Base-by-base conservation (phyloP, 768 basidiomycete species). In the Kwoniella heveanensis region DNA sequence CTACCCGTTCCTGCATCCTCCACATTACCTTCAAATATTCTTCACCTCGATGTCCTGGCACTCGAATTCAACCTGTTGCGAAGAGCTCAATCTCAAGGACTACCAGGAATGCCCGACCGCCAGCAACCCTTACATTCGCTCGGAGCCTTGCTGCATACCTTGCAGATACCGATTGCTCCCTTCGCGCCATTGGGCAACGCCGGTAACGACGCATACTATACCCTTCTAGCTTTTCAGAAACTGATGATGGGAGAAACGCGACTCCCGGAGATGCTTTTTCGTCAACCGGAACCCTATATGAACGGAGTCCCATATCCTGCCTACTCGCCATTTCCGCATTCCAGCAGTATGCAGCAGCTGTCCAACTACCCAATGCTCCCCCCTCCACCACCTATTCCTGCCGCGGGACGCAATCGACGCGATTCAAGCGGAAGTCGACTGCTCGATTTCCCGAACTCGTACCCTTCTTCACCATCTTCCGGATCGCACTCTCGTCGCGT, bases 191-290 rank as follows among this genome's bases (percentile, higher is more conserved):
- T 79, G 39, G 71, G 73, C 9, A 79, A 79, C 57, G 76, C 78
- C 10, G 78, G 78, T 1, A 79, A 79, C 62, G 75, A 77, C 1
- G 77, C 78, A 7, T 79, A 77, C 64, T 78, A 79, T 65, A 74
- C 76, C 0, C 50, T 79, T 15, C 58, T 77, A 5, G 71, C 77
- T 6, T 79, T 79, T 50, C 77, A 79, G 30, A 73, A 77, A 54
- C 71, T 79, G 24, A 63, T 79, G 72, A 78, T 77, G 75, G 71
- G 69, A 13, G 73, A 74, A 36, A 74, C 72, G 47, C 54, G 72
- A 46, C 44, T 77, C 3, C 75, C 75, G 48, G 67, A 68, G 36
- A 17, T 67, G 32, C 65, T 77, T 3, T 72, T 70, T 56, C 44
- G 36, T 36, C 62, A 64, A 57, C 62, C 62, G 21, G 62, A 64